Conservation (phyloP, 257 asterid species). For the Sherardia arvensis region DNA sequence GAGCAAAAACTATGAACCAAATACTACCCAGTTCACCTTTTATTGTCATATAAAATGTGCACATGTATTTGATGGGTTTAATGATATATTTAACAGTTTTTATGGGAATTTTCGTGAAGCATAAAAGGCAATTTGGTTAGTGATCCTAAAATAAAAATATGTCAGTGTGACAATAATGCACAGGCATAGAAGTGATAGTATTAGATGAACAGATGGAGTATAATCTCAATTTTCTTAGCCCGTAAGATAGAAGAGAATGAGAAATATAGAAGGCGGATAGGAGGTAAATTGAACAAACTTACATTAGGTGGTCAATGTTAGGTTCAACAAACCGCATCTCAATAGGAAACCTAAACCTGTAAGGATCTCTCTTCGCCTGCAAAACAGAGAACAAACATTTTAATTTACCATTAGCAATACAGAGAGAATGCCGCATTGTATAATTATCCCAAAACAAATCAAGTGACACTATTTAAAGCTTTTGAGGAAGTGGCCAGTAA, state of each 20-base stretch:
- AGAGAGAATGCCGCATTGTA: neutral
- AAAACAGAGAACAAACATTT: constrained; percentile 20
- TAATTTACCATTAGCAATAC: neutral
- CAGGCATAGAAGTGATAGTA: neutral
- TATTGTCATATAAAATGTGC: neutral
- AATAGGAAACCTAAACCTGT: constrained; percentile 85
- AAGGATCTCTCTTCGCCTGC: constrained; percentile 97
- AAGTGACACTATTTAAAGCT: neutral
- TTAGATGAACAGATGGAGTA: neutral
- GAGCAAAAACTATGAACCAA: neutral
- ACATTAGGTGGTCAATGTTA: constrained; percentile 88
- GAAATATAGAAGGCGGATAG: neutral
- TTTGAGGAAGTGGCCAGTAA: neutral
- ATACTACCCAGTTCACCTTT: neutral
- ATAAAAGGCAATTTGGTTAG: neutral
- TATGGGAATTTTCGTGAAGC: neutral
- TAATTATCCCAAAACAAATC: neutral
- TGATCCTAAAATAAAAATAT: neutral
- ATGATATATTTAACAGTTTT: neutral
- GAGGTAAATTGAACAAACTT: constrained; percentile 23
- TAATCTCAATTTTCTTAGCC: neutral
- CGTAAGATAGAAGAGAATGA: constrained; percentile 1
- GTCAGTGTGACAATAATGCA: neutral
- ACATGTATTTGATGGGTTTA: neutral
- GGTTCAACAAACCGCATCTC: constrained; percentile 93